Conservation (phyloP, 1,139 yeast genomes). For the Sugiyamaella grinbergsii region DNA sequence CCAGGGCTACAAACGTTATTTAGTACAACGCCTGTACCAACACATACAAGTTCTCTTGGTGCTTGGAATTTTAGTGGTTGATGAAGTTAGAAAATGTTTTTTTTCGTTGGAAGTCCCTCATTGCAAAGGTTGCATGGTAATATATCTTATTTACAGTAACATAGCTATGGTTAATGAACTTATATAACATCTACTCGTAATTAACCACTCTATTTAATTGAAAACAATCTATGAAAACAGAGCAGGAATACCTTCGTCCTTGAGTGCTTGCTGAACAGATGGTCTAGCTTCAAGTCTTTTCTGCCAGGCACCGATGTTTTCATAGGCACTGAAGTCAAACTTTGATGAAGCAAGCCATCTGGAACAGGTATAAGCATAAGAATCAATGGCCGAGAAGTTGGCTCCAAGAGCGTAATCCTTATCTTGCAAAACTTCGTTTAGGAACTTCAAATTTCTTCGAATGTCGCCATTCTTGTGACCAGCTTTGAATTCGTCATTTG, state of each 20-base stretch:
- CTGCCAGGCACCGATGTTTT: conserved; percentile 12
- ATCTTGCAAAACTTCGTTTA: neutral
- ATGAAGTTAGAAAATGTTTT: conserved; percentile 52
- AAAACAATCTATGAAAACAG: neutral
- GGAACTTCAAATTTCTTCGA: conserved; percentile 6
- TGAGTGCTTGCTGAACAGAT: conserved; percentile 4
- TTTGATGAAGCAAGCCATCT: conserved; percentile 10
- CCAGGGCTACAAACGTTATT: conserved; percentile 49
- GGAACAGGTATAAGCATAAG: conserved; percentile 11
- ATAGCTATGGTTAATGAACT: conserved; percentile 1
- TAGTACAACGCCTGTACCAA: conserved; percentile 49
- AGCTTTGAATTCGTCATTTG: conserved; percentile 15
- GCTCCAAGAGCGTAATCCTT: conserved; percentile 7
- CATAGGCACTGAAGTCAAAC: conserved; percentile 2
- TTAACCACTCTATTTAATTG: neutral
- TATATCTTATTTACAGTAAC: neutral
- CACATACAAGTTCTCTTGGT: conserved; percentile 55
- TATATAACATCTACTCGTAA: neutral
- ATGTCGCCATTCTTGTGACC: conserved; percentile 12
- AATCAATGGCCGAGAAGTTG: conserved; percentile 5
- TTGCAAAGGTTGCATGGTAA: conserved; percentile 31
- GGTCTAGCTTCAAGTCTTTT: conserved; percentile 13
- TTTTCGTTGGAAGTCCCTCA: conserved; percentile 39
- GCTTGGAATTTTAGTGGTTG: conserved; percentile 44
- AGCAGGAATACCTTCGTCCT: conserved; percentile 6